Evolutionary conservation across 2,329 filamentous ascomycete species (phyloP).

Genomic region (Diaporthe sp.): DNA sequence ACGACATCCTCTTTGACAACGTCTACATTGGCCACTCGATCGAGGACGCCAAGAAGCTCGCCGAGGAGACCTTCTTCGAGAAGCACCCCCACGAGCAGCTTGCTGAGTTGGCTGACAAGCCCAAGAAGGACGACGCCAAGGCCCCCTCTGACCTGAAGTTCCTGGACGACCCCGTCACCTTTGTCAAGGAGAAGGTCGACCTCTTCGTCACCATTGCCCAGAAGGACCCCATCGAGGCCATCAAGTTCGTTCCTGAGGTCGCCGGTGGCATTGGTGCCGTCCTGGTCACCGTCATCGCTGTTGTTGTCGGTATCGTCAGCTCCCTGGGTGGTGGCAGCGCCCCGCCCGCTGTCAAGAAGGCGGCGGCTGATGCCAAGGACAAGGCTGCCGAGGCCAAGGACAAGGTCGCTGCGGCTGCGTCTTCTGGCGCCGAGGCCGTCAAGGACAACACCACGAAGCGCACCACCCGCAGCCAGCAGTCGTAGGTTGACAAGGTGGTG

Average conservation of each 20-base stretch:
- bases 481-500: slow-evolving; percentile 52
- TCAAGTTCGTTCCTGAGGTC: slow-evolving; percentile 93
- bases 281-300: slow-evolving; percentile 76
- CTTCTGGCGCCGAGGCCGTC: slow-evolving; percentile 77
- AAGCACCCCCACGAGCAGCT: slow-evolving; percentile 89
- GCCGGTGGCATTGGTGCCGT: slow-evolving; percentile 83
- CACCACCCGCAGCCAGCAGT: slow-evolving; percentile 66
- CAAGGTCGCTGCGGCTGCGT: slow-evolving; percentile 73
- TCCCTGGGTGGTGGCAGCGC: slow-evolving; percentile 68
- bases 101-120: slow-evolving; percentile 82
- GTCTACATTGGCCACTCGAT: slow-evolving; percentile 99
- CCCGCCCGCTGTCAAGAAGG: slow-evolving; percentile 80
- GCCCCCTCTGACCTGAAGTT: slow-evolving; percentile 86
- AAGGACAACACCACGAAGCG: slow-evolving; percentile 80
- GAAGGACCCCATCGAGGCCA: slow-evolving; percentile 84
- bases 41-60: slow-evolving; percentile 90
- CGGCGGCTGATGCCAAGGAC: slow-evolving; percentile 73
- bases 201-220: slow-evolving; percentile 89
- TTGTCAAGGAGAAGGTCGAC: slow-evolving; percentile 92
- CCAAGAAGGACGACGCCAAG: slow-evolving; percentile 77
- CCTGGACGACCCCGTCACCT: slow-evolving; percentile 89
- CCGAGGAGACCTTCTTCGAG: slow-evolving; percentile 88
- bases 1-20: slow-evolving; percentile 98
- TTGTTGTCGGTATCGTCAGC: slow-evolving; percentile 77
- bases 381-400: slow-evolving; percentile 83